phyloP scores from a whole-genome alignment of 2,329 filamentous ascomycete genomes.

The Chaetomiaceae sp. region DNA sequence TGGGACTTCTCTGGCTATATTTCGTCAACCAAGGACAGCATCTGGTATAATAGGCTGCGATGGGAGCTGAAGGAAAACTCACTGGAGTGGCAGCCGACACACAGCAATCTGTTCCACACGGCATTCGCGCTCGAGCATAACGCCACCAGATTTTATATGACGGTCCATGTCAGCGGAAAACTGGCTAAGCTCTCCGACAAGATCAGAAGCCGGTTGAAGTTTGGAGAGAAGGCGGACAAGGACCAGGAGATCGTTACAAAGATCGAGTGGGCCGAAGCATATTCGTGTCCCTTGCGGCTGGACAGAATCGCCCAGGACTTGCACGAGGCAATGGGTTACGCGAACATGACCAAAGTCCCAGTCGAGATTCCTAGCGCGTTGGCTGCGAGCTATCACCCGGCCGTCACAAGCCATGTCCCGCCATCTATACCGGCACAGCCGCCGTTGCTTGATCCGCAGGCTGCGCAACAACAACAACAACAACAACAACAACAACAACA shows the following conservation, averaged over 20 bases:
- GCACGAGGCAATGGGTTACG: conserved; percentile 14
- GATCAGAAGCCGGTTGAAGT: conserved; percentile 15
- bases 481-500: background rate
- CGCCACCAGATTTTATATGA: conserved; percentile 22
- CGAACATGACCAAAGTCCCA: conserved; percentile 17
- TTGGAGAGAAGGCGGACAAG: conserved; percentile 7
- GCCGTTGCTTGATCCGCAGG: background rate
- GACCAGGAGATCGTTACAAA: conserved; percentile 20
- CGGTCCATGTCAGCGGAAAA: conserved; percentile 22
- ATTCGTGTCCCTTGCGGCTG: conserved; percentile 11
- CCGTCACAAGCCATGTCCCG: background rate
- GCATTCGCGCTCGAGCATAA: conserved; percentile 23
- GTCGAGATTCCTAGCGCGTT: conserved; percentile 17
- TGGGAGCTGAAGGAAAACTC: conserved; percentile 20
- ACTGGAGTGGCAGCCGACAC: conserved; percentile 16
- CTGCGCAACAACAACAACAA: background rate
- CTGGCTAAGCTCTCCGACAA: conserved; percentile 13
- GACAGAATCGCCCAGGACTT: conserved; percentile 16
- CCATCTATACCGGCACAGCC: background rate
- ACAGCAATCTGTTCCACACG: conserved; percentile 21
- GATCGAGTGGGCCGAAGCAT: conserved; percentile 19
- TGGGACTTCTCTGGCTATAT: conserved; percentile 23
- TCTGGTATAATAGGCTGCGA: conserved; percentile 16
- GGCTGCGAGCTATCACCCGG: conserved; percentile 8
- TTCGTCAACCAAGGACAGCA: conserved; percentile 5